Evolutionary conservation across 306 rosid species (phyloP), one percentile per base, ranked within the genome.

Genomic region (Lupinus albus): DNA sequence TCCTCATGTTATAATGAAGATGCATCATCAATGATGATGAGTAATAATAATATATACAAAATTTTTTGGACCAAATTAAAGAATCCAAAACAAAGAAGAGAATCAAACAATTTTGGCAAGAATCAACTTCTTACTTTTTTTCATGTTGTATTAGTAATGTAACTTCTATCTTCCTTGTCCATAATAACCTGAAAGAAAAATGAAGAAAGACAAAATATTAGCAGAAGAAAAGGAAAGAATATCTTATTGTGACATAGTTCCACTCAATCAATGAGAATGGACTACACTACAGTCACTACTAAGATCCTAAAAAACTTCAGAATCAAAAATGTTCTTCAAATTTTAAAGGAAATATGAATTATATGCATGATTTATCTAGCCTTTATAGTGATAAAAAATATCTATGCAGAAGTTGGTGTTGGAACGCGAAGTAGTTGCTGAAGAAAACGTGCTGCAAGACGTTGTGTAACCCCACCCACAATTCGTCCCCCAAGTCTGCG

Each of bases 381-480:
- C 45, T 75, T 71, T 44, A 41, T 4, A 53, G 73, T 75, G 71
- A 73, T 64, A 76, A 68, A 49, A 59, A 49, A 59, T 64, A 57
- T 61, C 47, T 89, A 78, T 9, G 80, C 50, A 20, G 98, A 76
- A 35, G 44, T 52, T 50, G 89, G 6, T 35, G 82, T 15, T 50
- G 85, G 88, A 67, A 75, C 76, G 33, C 85, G 86, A 54, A 92
- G 96, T 61, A 89, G 68, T 87, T 89, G 98, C 58, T 86, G 88
- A 64, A 92, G 85, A 81, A 89, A 67, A 47, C 98, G 88, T 17
- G 98, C 98, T 0, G 93, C 98, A 13, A 92, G 86, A 6, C 93
- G 96, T 62, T 84, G 98, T 51, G 93, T 86, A 68, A 92, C 83
- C 53, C 98, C 98, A 13, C 91, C 92, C 30, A 83, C 67, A 30